Percentiles rank a stretch among this genome's conserved stretches.
Evolutionary conservation across 2,329 filamentous ascomycete genomes (phyloP).

Genomic region (Cylindrodendrum hubeiense): DNA sequence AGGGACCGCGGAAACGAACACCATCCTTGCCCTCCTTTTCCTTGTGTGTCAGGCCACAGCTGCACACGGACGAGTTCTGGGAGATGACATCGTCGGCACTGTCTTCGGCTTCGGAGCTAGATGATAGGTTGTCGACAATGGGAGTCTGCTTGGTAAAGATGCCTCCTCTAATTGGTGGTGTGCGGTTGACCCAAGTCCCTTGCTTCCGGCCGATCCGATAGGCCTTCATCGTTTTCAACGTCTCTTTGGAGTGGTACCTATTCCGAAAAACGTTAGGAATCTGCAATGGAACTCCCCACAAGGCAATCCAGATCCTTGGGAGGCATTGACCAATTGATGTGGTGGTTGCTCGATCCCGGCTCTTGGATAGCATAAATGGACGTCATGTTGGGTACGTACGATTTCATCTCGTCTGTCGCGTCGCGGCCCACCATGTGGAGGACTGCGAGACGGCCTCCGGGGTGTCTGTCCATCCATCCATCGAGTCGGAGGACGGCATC

Average conservation of each 20-base stretch:
- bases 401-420: slow-evolving; percentile 52
- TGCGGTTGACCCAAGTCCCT: slow-evolving; percentile 68
- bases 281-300: slow-evolving; percentile 21
- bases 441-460: slow-evolving; percentile 70
- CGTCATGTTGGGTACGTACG: slow-evolving; percentile 40
- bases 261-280: slow-evolving; percentile 33
- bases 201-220: slow-evolving; percentile 71
- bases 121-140: slow-evolving; percentile 28
- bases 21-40: slow-evolving; percentile 9
- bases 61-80: slow-evolving; percentile 36
- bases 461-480: slow-evolving; percentile 69
- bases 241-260: slow-evolving; percentile 69
- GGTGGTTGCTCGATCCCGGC: slow-evolving; percentile 1
- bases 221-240: slow-evolving; percentile 68
- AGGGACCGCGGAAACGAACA: slow-evolving; percentile 24
- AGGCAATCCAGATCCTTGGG: background rate
- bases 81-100: slow-evolving; percentile 31
- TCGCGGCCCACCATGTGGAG: slow-evolving; percentile 63
- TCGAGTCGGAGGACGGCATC: slow-evolving; percentile 67
- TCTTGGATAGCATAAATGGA: slow-evolving; percentile 2
- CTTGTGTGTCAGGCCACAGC: slow-evolving; percentile 22
- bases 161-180: slow-evolving; percentile 69
- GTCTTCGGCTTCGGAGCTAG: slow-evolving; percentile 34
- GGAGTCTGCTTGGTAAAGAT: slow-evolving; percentile 47
- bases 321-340: slow-evolving; percentile 30